phyloP scores from a whole-genome alignment of 148 eudicot genomes.

The Silene conica region DNA sequence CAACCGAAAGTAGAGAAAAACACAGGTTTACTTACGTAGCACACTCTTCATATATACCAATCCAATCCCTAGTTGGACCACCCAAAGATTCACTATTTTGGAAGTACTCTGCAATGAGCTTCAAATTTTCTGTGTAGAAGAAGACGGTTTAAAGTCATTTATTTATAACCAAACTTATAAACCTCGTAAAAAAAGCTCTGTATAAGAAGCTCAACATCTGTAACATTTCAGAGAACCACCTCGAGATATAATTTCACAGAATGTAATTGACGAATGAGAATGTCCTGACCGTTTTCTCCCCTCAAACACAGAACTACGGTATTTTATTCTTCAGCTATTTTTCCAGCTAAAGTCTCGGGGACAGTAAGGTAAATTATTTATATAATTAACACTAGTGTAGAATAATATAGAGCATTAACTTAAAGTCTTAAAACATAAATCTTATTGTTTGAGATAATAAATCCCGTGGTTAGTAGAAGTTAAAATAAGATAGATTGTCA shows the following conservation, averaged over 20 bases:
- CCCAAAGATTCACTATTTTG: slow-evolving; percentile 90
- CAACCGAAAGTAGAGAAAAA: background rate
- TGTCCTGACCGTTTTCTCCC: background rate
- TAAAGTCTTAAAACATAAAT: too few species aligned
- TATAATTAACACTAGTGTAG: too few species aligned
- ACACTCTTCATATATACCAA: slow-evolving; percentile 95
- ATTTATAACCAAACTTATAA: background rate
- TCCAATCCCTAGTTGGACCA: slow-evolving; percentile 91
- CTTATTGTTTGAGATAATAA: too few species aligned
- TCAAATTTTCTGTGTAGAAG: slow-evolving; percentile 61
- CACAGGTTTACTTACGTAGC: slow-evolving; percentile 57
- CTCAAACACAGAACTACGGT: background rate
- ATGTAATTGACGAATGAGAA: background rate
- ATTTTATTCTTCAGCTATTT: too few species aligned
- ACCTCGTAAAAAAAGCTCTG: background rate
- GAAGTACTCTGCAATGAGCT: slow-evolving; percentile 91
- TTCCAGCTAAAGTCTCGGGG: too few species aligned
- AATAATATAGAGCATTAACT: too few species aligned
- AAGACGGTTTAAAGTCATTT: background rate
- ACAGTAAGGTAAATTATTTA: too few species aligned
- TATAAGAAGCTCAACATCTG: background rate
- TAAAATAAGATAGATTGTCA: too few species aligned
- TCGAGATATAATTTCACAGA: background rate
- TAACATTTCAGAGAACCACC: background rate
- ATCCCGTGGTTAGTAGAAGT: too few species aligned